Evolutionary conservation across 2,329 filamentous ascomycete species (phyloP), one percentile per base, ranked within the genome.

Genomic region (Pseudocercospora pini-densiflorae): DNA sequence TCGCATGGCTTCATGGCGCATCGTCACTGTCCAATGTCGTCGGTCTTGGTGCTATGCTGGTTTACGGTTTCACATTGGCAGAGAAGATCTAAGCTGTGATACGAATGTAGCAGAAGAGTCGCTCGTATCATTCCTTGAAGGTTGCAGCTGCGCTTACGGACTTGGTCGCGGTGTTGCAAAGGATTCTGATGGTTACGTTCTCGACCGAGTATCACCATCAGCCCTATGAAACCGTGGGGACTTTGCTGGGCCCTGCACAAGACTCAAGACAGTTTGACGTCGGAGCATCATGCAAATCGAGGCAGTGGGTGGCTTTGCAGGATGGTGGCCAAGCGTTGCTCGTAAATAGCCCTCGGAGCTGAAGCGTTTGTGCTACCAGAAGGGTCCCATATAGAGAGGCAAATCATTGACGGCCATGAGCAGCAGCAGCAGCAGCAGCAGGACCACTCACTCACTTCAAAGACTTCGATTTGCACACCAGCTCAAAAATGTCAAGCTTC

Each of bases 21-120:
- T 97, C 92, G 7, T 91, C 91, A 29, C 78, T 96, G 67, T 78
- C 96, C 21, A 97, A 97, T 78, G 76, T 98, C 66, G 79, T 86
- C 1, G 90, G 88, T 0, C 84, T 96, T 58, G 78, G 90, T 49
- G 88, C 89, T 0, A 89, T 90, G 49, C 75, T 96, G 3, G 89
- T 85, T 73, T 98, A 98, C 81, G 94, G 93, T 0, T 86, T 92
- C 71, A 86, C 90, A 8, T 81, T 99, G 54, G 89, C 89, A 12
- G 84, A 87, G 68, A 86, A 87, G 68, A 77, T 93, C 59, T 77
- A 68, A 68, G 61, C 40, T 19, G 40, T 19, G 40, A 7, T 8
- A 14, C 40, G 7, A 16, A 43, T 8, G 40, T 43, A 5, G n/a
- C 40, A 43, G 40, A 43, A n/a, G 16, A 43, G 2, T 43, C 19